phyloP scores from a whole-genome alignment of 108 stramenopile genomes.

The Mediolabrus comicus region DNA sequence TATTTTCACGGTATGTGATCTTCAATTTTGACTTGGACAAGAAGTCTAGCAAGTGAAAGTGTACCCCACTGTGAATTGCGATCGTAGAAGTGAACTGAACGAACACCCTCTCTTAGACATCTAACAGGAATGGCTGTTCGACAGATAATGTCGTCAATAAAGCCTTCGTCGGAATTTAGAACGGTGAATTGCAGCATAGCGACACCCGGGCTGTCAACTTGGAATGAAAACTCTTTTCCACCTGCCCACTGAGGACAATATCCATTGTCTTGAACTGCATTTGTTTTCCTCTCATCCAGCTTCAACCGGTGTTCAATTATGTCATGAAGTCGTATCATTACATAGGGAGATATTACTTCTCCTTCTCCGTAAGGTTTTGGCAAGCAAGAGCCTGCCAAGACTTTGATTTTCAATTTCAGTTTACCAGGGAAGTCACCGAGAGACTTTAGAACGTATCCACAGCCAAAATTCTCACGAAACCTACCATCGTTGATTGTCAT shows the following conservation, averaged over 20 bases:
- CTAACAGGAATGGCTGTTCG: constrained; percentile 74
- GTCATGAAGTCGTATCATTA: constrained; percentile 68
- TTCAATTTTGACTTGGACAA: constrained; percentile 57
- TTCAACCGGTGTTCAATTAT: constrained; percentile 22
- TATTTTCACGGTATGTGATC: neutral
- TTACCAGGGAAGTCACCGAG: constrained; percentile 13
- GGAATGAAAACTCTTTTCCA: constrained; percentile 45
- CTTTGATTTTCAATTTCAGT: constrained; percentile 46
- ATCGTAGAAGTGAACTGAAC: constrained; percentile 77
- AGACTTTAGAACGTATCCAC: constrained; percentile 94
- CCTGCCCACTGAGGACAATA: constrained; percentile 70
- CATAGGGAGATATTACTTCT: constrained; percentile 81
- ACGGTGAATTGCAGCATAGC: constrained; percentile 67
- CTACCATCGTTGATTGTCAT: constrained; percentile 87
- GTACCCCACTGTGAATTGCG: constrained; percentile 70
- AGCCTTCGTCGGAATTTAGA: constrained; percentile 28
- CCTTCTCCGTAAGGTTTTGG: constrained; percentile 84
- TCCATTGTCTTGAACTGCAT: constrained; percentile 66
- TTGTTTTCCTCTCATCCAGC: constrained; percentile 31
- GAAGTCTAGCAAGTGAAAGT: constrained; percentile 74
- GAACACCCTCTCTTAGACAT: constrained; percentile 70
- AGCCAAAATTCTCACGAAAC: constrained; percentile 83
- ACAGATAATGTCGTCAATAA: constrained; percentile 51
- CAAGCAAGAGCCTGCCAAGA: constrained; percentile 67
- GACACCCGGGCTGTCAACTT: constrained; percentile 54